These are phyloP conservation scores for Kalanchoe fedtschenkoi DNA, from an alignment of 164 flowering plant species.

Conservation along the genomic window DNA sequence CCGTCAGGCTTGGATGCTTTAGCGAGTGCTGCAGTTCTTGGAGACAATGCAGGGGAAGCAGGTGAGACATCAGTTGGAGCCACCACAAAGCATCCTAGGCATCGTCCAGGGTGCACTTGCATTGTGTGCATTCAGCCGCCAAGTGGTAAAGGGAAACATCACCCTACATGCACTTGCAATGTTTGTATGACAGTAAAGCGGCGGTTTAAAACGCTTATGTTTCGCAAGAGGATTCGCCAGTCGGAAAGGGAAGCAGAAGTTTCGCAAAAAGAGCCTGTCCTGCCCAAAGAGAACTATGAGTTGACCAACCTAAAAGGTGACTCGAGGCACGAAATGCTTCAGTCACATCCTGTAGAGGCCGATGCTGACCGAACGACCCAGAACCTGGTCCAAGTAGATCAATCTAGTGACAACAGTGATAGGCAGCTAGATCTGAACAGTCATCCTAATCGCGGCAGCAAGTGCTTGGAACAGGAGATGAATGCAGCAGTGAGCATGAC, in stretches of 20 bases:
- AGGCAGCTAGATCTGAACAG: constrained; percentile 43
- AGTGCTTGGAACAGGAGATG: constrained; percentile 14
- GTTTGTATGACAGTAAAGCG: constrained; percentile 64
- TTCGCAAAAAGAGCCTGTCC: constrained; percentile 12
- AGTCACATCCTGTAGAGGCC: constrained; percentile 9
- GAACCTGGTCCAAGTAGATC: constrained; percentile 10
- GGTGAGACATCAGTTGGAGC: constrained; percentile 47
- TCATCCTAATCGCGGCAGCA: constrained; percentile 34
- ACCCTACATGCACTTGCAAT: constrained; percentile 51
- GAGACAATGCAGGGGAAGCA: constrained; percentile 36
- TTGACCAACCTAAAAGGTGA: constrained; percentile 7
- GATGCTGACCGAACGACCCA: constrained; percentile 3
- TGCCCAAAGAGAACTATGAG: not conserved
- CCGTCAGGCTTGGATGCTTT: constrained; percentile 81
- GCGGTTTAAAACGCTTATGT: constrained; percentile 56
- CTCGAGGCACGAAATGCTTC: constrained; percentile 10
- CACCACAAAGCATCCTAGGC: constrained; percentile 94
- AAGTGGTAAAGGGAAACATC: constrained; percentile 93
- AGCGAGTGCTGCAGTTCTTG: constrained; percentile 82
- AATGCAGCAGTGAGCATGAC: constrained; percentile 19
- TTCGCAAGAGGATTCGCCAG: constrained; percentile 46
- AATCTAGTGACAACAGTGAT: constrained; percentile 18
- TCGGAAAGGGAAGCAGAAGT: constrained; percentile 39
- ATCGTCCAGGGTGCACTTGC: constrained; percentile 89
- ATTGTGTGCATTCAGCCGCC: constrained; percentile 99